A percentile compares a stretch with the other conserved stretches of the same genome.
Conservation (phyloP, 495 filamentous ascomycete genomes). For the Astrothelium macrocarpum region DNA sequence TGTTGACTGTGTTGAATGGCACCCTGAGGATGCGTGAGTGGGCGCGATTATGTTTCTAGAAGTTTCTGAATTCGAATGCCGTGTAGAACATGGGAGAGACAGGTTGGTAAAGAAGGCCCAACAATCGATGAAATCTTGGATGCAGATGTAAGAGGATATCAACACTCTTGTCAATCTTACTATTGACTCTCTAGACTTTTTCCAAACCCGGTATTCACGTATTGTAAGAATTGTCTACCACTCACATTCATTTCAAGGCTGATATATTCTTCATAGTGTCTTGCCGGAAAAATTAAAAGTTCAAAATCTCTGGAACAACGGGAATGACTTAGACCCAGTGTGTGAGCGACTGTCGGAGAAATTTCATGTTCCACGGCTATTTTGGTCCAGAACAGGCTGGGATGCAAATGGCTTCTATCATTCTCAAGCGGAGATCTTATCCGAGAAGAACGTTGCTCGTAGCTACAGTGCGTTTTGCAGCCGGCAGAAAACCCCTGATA, state of each 20-base stretch:
- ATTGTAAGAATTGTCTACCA: background rate
- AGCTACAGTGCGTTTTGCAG: background rate
- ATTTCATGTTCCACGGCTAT: background rate
- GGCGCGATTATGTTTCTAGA: background rate
- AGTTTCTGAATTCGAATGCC: background rate
- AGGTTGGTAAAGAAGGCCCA: background rate
- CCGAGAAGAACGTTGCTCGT: background rate
- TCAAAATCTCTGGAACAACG: background rate
- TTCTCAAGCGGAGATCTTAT: background rate
- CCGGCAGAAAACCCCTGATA: background rate
- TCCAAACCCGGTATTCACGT: background rate
- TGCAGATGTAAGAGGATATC: background rate
- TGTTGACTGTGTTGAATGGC: background rate
- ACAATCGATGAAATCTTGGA: background rate
- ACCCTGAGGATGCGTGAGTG: background rate
- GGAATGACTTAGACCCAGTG: background rate
- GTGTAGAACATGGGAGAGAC: background rate
- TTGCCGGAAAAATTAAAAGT: background rate
- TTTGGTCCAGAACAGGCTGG: background rate
- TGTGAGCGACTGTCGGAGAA: background rate
- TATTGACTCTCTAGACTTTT: background rate
- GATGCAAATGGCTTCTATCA: conserved; percentile 1
- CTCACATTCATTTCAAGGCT: background rate
- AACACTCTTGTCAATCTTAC: background rate
- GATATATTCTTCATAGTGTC: background rate